Evolutionary conservation across 2,329 filamentous ascomycete genomes (phyloP), one percentile per base, ranked within the genome.

Genomic region (Chrysosporium queenslandicum): DNA sequence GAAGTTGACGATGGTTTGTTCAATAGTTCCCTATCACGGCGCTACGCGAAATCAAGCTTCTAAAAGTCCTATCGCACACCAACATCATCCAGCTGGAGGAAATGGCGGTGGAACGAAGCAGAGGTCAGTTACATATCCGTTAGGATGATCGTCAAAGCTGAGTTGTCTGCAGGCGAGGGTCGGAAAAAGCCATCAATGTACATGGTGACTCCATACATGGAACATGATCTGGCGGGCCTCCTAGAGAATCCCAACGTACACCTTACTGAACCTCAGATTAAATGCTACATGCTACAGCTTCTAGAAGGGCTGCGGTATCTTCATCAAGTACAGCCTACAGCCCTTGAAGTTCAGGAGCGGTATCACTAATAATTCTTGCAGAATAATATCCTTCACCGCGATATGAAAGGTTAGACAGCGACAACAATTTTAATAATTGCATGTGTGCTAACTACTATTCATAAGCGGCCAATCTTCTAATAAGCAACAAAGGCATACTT

Each of bases 151-250:
- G 25, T 54, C 43, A 40, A 52, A 9, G 21, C 46, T 50, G 53
- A 59, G 50, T 53, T 48, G 3, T 32, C 40, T 50, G 47, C 62
- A 83, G 81, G 80, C 61, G 86, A 91, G 66, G 87, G 87, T 68
- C 80, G 84, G 60, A 89, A 87, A 68, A 79, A 73, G 71, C 76
- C 68, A 63, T 90, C 90, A 60, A 89, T 98, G 76, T 97, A 97
- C 71, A 98, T 98, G 92, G 91, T 94, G 48, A 96, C 85, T 41
- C 92, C 91, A 5, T 98, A 98, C 69, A 96, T 97, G 89, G 90
- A 97, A 62, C 92, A 98, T 71, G 92, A 98, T 70, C 78, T 98
- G n/a, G 94, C 91, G 7, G 92, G 92, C 41, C 80, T 98, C 27
- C 82, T 98, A 62, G 92, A 97, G 68, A 98, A 98, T 62, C 91